These are phyloP conservation scores for Rhytidiadelphus loreus DNA, from an alignment of 225 moss, liverwort and hornwort genomes.

Conservation along the genomic window DNA sequence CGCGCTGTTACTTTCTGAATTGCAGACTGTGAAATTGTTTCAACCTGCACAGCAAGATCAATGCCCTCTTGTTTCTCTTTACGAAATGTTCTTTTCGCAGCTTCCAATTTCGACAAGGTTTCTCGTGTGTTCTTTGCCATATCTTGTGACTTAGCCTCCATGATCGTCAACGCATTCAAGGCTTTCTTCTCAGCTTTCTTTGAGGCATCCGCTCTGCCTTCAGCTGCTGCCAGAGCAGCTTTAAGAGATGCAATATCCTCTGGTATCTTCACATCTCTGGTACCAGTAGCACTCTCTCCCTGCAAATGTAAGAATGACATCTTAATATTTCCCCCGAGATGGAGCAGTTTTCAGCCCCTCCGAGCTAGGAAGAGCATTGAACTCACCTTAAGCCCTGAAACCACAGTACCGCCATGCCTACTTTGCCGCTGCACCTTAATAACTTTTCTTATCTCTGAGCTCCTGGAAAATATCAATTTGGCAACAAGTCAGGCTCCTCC, in stretches of 20 bases:
- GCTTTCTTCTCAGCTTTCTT: constrained; percentile 45
- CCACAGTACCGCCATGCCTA: constrained; percentile 3
- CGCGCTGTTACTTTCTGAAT: constrained; percentile 21
- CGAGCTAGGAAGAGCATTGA: not conserved
- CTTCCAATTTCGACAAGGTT: constrained; percentile 30
- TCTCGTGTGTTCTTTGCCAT: constrained; percentile 32
- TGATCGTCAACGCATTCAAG: constrained; percentile 30
- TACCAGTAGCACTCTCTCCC: constrained; percentile 24
- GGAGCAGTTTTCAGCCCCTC: not conserved
- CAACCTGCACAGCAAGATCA: constrained; percentile 50
- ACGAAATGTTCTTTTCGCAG: constrained; percentile 25
- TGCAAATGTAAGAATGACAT: not conserved
- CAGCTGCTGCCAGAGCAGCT: constrained; percentile 52
- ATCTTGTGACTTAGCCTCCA: constrained; percentile 42
- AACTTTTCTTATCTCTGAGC: constrained; percentile 3
- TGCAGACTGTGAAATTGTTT: constrained; percentile 36
- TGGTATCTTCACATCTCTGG: constrained; percentile 12
- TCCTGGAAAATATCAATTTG: constrained; percentile 3
- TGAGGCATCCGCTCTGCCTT: constrained; percentile 50
- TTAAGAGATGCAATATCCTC: constrained; percentile 43
- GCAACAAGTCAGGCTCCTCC: not conserved
- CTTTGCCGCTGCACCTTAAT: constrained; percentile 1
- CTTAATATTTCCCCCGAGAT: not conserved
- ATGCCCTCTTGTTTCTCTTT: constrained; percentile 36
- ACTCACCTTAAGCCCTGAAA: constrained; percentile 24